Evolutionary conservation across 805 yeast species (phyloP), one percentile per base, ranked within the genome.

Genomic region (Starmerella khaoyaiensis): DNA sequence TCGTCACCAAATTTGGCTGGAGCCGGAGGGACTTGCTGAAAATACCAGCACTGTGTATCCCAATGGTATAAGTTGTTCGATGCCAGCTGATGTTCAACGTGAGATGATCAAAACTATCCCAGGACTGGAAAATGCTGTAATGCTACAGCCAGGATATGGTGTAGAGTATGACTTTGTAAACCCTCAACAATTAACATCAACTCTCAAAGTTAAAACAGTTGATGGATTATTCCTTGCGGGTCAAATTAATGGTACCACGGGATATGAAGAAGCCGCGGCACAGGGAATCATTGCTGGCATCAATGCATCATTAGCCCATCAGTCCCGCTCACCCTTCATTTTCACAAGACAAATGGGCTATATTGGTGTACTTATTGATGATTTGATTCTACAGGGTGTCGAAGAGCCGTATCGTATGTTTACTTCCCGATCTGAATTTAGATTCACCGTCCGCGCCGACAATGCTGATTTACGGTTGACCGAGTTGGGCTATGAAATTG

Each of bases 401-500:
- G 81, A 76, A 42, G 99, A 90, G 57, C 99, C 99, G 1, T 90
- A 90, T 56, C 65, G 99, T 46, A 90, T 90, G 98, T 90, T 90
- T 54, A 90, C 98, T 0, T 83, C 96, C 5, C 69, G 99, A 35
- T 80, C 94, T 0, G 99, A 90, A 56, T 90, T 83, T 56, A 67
- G 98, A 54, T 73, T 90, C 26, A 76, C 84, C 23, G 82, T 84
- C 4, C 65, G 99, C 41, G 76, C 94, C 0, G 98, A 90, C 56
- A 90, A 90, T 62, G 97, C 99, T 0, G 96, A 93, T 53, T 58
- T 71, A 39, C 63, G 99, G 44, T 61, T 90, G 39, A 86, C 97
- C 0, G 72, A 66, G 36, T 56, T 61, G 39, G 98, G 93, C 1
- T 58, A 68, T 33, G 50, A 63, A 2, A 54, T 68, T 0, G 96